A percentile compares a stretch with the other conserved stretches of the same genome.
These are phyloP conservation scores for Auriculariales sp. DNA, from an alignment of 768 basidiomycete genomes.

Conservation along the genomic window DNA sequence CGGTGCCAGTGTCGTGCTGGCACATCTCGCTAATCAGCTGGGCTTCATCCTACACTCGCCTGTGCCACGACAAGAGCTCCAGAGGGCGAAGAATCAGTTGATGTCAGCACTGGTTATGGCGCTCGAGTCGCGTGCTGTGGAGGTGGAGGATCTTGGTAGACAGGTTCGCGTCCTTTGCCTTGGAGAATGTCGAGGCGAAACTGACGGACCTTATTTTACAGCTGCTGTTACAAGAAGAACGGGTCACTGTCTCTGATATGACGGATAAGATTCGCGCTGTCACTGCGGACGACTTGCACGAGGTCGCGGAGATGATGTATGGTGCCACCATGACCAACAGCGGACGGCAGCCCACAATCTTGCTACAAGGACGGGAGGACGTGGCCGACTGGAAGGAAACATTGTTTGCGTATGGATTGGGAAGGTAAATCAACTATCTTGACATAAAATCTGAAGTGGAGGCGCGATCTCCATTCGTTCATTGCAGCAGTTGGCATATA, in stretches of 20 bases:
- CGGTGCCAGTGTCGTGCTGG: slow-evolving; percentile 40
- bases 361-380: slow-evolving; percentile 73
- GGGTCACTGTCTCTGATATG: slow-evolving; percentile 85
- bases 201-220: slow-evolving; percentile 13
- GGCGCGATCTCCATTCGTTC: too few species aligned
- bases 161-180: slow-evolving; percentile 35
- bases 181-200: background rate
- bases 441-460: too few species aligned
- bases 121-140: slow-evolving; percentile 70
- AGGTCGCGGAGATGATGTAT: slow-evolving; percentile 66
- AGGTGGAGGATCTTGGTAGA: slow-evolving; percentile 82
- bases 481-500: too few species aligned
- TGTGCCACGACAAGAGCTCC: slow-evolving; percentile 54
- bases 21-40: slow-evolving; percentile 79
- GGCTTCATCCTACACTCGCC: slow-evolving; percentile 62
- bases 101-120: slow-evolving; percentile 91
- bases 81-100: slow-evolving; percentile 88
- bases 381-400: slow-evolving; percentile 48
- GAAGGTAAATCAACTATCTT: too few species aligned
- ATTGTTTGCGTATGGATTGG: slow-evolving; percentile 59
- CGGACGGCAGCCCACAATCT: slow-evolving; percentile 57
- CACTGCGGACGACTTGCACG: slow-evolving; percentile 49
- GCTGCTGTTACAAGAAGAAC: slow-evolving; percentile 77
- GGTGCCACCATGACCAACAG: slow-evolving; percentile 26
- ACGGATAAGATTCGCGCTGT: slow-evolving; percentile 70